Evolutionary conservation across 805 yeast species (phyloP).

Genomic region (Yamadazyma endophytica): DNA sequence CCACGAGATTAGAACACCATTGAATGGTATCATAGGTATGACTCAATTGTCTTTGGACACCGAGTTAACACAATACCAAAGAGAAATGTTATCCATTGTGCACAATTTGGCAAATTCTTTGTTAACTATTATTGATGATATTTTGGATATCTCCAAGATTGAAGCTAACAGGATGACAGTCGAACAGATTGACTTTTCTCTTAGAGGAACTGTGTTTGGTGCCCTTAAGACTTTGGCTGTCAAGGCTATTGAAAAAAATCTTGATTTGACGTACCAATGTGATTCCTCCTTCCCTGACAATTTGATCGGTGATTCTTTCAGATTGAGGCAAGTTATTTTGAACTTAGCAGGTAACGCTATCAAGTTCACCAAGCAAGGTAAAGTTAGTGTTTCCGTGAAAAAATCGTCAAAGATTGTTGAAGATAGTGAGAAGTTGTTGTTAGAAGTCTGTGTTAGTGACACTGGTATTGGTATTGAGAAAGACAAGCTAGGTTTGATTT

Average conservation of each 20-base stretch:
- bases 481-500: slow-evolving; percentile 79
- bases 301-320: slow-evolving; percentile 82
- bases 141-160: slow-evolving; percentile 86
- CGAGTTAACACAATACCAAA: slow-evolving; percentile 83
- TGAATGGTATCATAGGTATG: slow-evolving; percentile 92
- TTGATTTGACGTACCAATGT: slow-evolving; percentile 74
- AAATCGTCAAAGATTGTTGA: slow-evolving; percentile 38
- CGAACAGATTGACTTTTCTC: slow-evolving; percentile 81
- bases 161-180: slow-evolving; percentile 93
- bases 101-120: slow-evolving; percentile 83
- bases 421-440: slow-evolving; percentile 43
- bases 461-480: slow-evolving; percentile 88
- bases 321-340: slow-evolving; percentile 81
- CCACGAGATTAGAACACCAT: slow-evolving; percentile 81
- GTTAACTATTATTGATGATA: slow-evolving; percentile 84
- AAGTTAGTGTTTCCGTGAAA: slow-evolving; percentile 70
- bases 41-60: slow-evolving; percentile 86
- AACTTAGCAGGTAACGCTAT: slow-evolving; percentile 88
- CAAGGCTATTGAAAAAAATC: slow-evolving; percentile 80
- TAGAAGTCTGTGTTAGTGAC: slow-evolving; percentile 84
- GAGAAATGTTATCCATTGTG: slow-evolving; percentile 88
- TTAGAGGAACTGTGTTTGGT: slow-evolving; percentile 85
- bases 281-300: slow-evolving; percentile 87
- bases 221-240: slow-evolving; percentile 87
- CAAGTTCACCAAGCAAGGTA: slow-evolving; percentile 79